Evolutionary conservation across 805 yeast genomes (phyloP).

Genomic region (Saccharomycopsis sp.): DNA sequence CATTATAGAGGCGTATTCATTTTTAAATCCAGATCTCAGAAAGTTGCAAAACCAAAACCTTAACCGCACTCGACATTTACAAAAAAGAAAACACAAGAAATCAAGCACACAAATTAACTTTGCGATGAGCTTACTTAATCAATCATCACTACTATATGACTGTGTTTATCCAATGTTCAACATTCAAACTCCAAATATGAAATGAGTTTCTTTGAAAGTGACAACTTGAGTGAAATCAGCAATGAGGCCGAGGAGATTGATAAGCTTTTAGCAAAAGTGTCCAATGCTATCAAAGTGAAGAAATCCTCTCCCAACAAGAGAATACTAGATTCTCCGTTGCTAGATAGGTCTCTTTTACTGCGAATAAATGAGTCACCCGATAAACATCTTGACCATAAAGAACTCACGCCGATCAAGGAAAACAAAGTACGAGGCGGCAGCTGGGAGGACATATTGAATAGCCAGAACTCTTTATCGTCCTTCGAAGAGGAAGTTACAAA

Average conservation of each 20-base stretch:
- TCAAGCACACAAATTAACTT: too few species aligned
- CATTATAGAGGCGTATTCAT: too few species aligned
- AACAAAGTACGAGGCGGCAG: background rate
- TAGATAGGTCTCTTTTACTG: background rate
- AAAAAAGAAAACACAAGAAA: too few species aligned
- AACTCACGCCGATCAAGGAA: background rate
- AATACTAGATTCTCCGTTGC: background rate
- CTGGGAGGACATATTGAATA: background rate
- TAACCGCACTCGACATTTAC: too few species aligned
- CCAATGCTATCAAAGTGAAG: background rate
- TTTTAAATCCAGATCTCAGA: too few species aligned
- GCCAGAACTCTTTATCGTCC: background rate
- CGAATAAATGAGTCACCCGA: background rate
- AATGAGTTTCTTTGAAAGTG: constrained; percentile 20
- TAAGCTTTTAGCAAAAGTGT: constrained; percentile 5
- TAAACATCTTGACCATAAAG: background rate
- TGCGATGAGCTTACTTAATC: too few species aligned
- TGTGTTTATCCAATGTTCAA: too few species aligned
- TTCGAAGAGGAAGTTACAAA: too few species aligned
- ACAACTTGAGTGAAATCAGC: constrained; percentile 17
- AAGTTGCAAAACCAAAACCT: too few species aligned
- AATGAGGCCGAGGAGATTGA: constrained; percentile 19
- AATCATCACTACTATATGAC: too few species aligned
- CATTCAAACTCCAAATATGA: too few species aligned
- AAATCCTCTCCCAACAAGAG: background rate